Evolutionary conservation across 257 asterid genomes (phyloP), one percentile per base, ranked within the genome.

Genomic region (Ilex aquifolium): DNA sequence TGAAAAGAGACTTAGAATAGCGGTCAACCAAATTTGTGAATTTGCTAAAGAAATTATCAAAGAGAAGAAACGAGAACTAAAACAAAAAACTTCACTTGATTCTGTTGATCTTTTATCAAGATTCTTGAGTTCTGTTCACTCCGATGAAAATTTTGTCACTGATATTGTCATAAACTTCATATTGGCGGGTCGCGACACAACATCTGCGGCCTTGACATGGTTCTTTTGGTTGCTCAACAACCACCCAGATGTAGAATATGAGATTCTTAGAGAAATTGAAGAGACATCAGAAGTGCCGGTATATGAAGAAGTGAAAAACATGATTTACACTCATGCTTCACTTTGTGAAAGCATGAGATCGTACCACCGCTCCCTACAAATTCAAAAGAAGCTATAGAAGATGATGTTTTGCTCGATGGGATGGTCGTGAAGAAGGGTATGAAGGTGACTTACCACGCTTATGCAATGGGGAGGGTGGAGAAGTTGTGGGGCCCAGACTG

Each of bases 201-300:
- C 94, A 0, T 85, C 94, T 0, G 86, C 94, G 0, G 91, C 91
- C 2, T 62, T 88, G 44, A 81, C 87, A 1, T 88, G 94, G 95
- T 83, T 83, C 50, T 88, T 85, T 67, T 88, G 88, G 94, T 27
- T 79, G 60, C 21, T 83, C 10, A 70, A 21, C 46, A 32, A 65
- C 0, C 30, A 77, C 32, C 82, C 83, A 0, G 31, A 31, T 3
- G 89, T 71, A 3, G 95, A 84, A 31, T 21, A 36, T 1, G 75
- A 80, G 49, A 69, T 87, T 1, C 4, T 87, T 13, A 42, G 21
- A 29, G 95, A 87, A 32, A 76, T 79, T 2, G 32, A 1, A 10
- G 65, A 67, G 5, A 56, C 13, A 5, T 60, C 75, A 0, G 75
- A 72, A 39, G 51, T 21, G n/a, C 30, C 60, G 3, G 63, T 40